Percentiles rank a stretch among this genome's conserved stretches.
phyloP scores from a whole-genome alignment of 805 yeast species.

The Wickerhamiella allomyrinae region DNA sequence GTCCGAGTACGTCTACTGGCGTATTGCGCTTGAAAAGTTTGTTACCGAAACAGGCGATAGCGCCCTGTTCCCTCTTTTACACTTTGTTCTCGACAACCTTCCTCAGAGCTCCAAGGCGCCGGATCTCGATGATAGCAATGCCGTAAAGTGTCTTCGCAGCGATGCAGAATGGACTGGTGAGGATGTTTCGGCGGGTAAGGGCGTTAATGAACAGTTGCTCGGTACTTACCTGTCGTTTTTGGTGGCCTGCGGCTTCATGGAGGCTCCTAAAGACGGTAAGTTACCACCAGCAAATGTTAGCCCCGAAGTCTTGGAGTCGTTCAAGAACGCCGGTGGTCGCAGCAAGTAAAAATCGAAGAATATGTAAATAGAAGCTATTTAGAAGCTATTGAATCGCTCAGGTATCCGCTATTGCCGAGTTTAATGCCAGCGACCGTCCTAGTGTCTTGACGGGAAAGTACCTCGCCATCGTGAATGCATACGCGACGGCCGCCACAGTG shows the following conservation, averaged over 20 bases:
- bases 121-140: slow-evolving; percentile 78
- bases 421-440: too few relatives aligned
- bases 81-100: slow-evolving; percentile 83
- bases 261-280: slow-evolving; percentile 39
- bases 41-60: slow-evolving; percentile 67
- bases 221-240: slow-evolving; percentile 72
- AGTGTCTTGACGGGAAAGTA: background rate
- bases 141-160: slow-evolving; percentile 47
- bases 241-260: slow-evolving; percentile 65
- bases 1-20: slow-evolving; percentile 69
- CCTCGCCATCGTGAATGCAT: background rate
- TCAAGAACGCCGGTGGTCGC: slow-evolving; percentile 29
- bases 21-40: slow-evolving; percentile 52
- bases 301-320: slow-evolving; percentile 24
- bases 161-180: slow-evolving; percentile 52
- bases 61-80: slow-evolving; percentile 85
- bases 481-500: background rate
- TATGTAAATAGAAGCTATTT: too few relatives aligned
- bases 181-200: slow-evolving; percentile 57
- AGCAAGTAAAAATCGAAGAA: too few relatives aligned
- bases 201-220: slow-evolving; percentile 52
- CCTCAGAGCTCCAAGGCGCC: slow-evolving; percentile 91
- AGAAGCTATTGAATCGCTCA: too few relatives aligned
- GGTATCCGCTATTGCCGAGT: too few relatives aligned
- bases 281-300: slow-evolving; percentile 31